These are phyloP conservation scores for Antitrichia curtipendula DNA, from an alignment of 225 moss, liverwort and hornwort genomes.

Conservation along the genomic window DNA sequence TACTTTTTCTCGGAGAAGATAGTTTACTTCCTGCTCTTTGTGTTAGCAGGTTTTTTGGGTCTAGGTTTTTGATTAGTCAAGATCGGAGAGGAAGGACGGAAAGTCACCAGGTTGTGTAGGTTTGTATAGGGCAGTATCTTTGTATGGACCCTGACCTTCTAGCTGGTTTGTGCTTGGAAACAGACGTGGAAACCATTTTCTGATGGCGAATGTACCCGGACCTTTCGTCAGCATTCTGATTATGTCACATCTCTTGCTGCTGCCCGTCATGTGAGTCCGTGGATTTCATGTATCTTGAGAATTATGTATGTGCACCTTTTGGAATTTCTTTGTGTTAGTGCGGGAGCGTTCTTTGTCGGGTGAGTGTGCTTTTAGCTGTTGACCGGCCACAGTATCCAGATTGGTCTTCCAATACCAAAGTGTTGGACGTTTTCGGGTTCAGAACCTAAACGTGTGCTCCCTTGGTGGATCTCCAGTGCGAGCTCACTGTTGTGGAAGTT, in stretches of 20 bases:
- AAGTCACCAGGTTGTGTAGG: neutral
- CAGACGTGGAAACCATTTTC: slow-evolving; percentile 88
- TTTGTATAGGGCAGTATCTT: neutral
- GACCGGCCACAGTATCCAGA: neutral
- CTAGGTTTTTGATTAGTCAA: neutral
- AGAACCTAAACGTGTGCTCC: neutral
- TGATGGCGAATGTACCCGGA: slow-evolving; percentile 76
- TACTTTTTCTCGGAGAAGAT: neutral
- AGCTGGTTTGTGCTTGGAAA: neutral
- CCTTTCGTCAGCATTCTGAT: slow-evolving; percentile 90
- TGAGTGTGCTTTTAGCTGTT: neutral
- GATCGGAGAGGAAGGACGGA: neutral
- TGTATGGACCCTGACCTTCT: neutral
- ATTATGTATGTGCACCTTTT: neutral
- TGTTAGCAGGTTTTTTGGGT: neutral
- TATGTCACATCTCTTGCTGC: slow-evolving; percentile 86
- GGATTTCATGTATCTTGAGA: neutral
- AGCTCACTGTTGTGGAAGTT: neutral
- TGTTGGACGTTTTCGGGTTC: neutral
- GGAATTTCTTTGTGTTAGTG: neutral
- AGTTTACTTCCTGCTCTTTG: neutral
- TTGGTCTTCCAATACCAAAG: neutral
- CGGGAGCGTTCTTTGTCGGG: neutral
- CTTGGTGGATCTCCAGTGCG: neutral
- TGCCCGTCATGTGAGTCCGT: slow-evolving; percentile 50